Evolutionary conservation across 352 stramenopile genomes (phyloP).

Genomic region (Phytophthora sp.): DNA sequence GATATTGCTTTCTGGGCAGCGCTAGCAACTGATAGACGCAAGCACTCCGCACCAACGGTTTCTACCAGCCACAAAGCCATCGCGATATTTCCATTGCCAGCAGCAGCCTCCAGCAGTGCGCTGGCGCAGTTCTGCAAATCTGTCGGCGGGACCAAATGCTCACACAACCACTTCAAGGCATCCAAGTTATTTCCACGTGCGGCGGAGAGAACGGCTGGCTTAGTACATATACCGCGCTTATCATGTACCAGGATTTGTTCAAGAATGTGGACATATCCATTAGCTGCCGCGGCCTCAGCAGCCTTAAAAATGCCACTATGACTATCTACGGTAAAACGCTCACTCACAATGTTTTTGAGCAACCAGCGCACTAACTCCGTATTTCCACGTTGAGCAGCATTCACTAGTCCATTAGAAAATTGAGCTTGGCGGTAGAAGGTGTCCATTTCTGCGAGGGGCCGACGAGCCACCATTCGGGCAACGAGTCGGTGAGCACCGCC

Average conservation of each 20-base stretch:
- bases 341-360: slow-evolving; percentile 14
- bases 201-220: slow-evolving; percentile 17
- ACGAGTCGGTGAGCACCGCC: slow-evolving; percentile 20
- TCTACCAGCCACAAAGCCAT: slow-evolving; percentile 25
- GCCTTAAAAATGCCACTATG: slow-evolving; percentile 31
- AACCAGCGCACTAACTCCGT: slow-evolving; percentile 24
- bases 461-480: slow-evolving; percentile 23
- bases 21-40: slow-evolving; percentile 12
- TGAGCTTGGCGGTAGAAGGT: slow-evolving; percentile 36
- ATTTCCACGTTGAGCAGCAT: slow-evolving; percentile 19
- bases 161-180: slow-evolving; percentile 24
- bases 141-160: background rate
- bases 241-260: slow-evolving; percentile 28
- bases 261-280: slow-evolving; percentile 22
- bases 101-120: slow-evolving; percentile 20
- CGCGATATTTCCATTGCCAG: slow-evolving; percentile 14
- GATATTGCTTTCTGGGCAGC: slow-evolving; percentile 27
- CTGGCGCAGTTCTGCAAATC: slow-evolving; percentile 9
- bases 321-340: slow-evolving; percentile 28
- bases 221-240: slow-evolving; percentile 12
- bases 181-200: slow-evolving; percentile 12
- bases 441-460: slow-evolving; percentile 29
- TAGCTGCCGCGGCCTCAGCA: slow-evolving; percentile 16
- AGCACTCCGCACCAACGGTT: slow-evolving; percentile 16
- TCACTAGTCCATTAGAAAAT: slow-evolving; percentile 21